A percentile compares a stretch with the other conserved stretches of the same genome.
Conservation (phyloP, 108 stramenopile species). For the Stephanodiscus triporus region DNA sequence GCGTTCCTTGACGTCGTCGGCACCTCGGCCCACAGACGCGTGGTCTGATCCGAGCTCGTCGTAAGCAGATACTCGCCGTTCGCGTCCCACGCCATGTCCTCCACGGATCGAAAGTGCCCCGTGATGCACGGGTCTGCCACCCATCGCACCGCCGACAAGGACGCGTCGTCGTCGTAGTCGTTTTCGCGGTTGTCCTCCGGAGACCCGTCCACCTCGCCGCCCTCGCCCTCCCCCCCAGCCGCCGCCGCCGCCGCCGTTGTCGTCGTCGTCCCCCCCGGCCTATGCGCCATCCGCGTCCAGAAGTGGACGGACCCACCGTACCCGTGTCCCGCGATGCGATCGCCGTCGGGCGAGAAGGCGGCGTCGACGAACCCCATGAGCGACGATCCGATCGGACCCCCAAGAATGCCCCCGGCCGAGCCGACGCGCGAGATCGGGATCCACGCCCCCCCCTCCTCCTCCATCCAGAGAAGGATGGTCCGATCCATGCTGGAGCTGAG, state of each 20-base stretch:
- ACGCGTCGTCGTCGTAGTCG: conserved; percentile 47
- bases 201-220: too few relatives aligned
- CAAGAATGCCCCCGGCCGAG: conserved; percentile 87
- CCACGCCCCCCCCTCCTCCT: conserved; percentile 62
- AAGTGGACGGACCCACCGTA: conserved; percentile 87
- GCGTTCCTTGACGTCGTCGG: conserved; percentile 11
- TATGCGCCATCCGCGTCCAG: conserved; percentile 47
- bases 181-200: conserved; percentile 13
- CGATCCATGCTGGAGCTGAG: conserved; percentile 88
- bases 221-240: background rate
- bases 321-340: conserved; percentile 77
- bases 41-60: conserved; percentile 81
- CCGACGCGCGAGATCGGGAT: conserved; percentile 85
- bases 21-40: conserved; percentile 78
- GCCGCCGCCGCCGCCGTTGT: conserved; percentile 22
- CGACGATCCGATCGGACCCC: conserved; percentile 78
- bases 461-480: conserved; percentile 81
- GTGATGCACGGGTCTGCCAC: conserved; percentile 78
- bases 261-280: conserved; percentile 4
- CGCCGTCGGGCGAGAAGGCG: conserved; percentile 46
- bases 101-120: conserved; percentile 80
- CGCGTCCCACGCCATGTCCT: conserved; percentile 83
- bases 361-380: conserved; percentile 77
- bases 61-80: conserved; percentile 80
- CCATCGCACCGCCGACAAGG: conserved; percentile 56